A percentile compares a stretch with the other conserved stretches of the same genome.
Evolutionary conservation across 768 basidiomycete genomes (phyloP).

Genomic region (Suillus americanus): DNA sequence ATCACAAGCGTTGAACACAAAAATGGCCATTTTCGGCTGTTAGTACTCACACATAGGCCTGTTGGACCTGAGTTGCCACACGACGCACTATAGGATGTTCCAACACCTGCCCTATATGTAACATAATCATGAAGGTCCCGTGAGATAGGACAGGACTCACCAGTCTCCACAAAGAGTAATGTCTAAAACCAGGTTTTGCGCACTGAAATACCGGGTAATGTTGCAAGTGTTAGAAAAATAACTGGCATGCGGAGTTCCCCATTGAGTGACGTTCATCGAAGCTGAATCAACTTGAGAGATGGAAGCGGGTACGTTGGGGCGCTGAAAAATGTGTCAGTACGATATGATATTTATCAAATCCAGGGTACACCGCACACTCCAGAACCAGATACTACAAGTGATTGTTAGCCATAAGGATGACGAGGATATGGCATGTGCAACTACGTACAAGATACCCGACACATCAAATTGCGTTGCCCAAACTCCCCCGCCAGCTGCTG

Average conservation of each 20-base stretch:
- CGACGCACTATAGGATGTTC: slow-evolving; percentile 38
- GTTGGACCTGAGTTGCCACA: slow-evolving; percentile 41
- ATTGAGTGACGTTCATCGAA: slow-evolving; percentile 38
- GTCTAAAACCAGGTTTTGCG: slow-evolving; percentile 53
- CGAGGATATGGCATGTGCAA: background rate
- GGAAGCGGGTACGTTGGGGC: slow-evolving; percentile 36
- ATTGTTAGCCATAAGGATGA: slow-evolving; percentile 5
- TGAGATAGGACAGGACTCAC: slow-evolving; percentile 26
- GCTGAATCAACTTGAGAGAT: slow-evolving; percentile 32
- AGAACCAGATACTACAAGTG: slow-evolving; percentile 45
- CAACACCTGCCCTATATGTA: slow-evolving; percentile 47
- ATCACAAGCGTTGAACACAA: background rate
- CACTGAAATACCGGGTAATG: slow-evolving; percentile 43
- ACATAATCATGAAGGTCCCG: background rate
- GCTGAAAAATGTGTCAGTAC: slow-evolving; percentile 27
- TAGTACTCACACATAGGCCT: slow-evolving; percentile 40
- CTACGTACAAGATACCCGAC: slow-evolving; percentile 46
- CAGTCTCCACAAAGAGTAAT: slow-evolving; percentile 56
- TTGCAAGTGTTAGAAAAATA: slow-evolving; percentile 43
- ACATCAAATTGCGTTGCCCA: slow-evolving; percentile 71
- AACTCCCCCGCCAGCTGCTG: slow-evolving; percentile 52
- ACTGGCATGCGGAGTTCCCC: slow-evolving; percentile 46
- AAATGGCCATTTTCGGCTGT: background rate
- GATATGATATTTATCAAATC: slow-evolving; percentile 1
- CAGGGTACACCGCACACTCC: slow-evolving; percentile 37